phyloP scores from a whole-genome alignment of 2,329 filamentous ascomycete species.

The Arthrobotrys musiformis region DNA sequence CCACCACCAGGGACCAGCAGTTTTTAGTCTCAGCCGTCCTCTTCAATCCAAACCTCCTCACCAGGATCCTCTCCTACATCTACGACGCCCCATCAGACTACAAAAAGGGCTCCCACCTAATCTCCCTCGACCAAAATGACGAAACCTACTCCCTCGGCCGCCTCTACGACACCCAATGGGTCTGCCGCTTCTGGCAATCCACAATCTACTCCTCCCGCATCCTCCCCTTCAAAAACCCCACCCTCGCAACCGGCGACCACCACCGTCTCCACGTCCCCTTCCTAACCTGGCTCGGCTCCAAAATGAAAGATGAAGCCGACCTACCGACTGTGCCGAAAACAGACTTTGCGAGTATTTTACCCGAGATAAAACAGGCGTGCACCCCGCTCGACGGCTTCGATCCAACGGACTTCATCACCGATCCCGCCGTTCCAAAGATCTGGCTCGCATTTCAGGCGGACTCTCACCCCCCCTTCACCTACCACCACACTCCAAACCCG shows the following conservation, averaged over 20 bases:
- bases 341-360: background rate
- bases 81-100: constrained; percentile 25
- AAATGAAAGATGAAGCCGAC: background rate
- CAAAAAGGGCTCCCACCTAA: background rate
- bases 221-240: constrained; percentile 5
- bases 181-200: background rate
- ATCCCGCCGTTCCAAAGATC: constrained; percentile 23
- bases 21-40: background rate
- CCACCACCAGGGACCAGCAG: background rate
- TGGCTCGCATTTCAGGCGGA: constrained; percentile 3
- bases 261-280: constrained; percentile 33
- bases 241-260: background rate
- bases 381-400: background rate
- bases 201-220: background rate
- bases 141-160: background rate
- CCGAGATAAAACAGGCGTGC: background rate
- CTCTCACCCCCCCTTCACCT: background rate
- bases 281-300: constrained; percentile 12
- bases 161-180: background rate
- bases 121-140: background rate
- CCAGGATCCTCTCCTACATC: constrained; percentile 5
- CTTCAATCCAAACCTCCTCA: background rate
- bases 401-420: constrained; percentile 2
- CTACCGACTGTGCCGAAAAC: background rate
- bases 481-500: background rate